Evolutionary conservation across 257 asterid genomes (phyloP).

Genomic region (Dorcoceras hygrometricum): DNA sequence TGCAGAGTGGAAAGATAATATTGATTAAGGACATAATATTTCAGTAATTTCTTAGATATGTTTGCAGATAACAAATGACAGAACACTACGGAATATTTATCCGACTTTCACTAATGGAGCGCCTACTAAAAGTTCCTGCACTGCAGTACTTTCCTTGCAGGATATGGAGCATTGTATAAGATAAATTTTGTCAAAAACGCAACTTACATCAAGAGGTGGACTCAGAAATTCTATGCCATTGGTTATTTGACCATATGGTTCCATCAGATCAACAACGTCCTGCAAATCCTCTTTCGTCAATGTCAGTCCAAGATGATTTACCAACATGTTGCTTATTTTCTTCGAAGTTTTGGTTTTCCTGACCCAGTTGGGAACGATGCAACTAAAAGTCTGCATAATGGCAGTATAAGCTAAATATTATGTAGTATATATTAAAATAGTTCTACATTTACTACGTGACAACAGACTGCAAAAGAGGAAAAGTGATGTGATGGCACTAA

Average conservation of each 20-base stretch:
- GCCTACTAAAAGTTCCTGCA: slow-evolving; percentile 14
- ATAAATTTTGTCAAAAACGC: slow-evolving; percentile 15
- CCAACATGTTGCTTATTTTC: slow-evolving; percentile 61
- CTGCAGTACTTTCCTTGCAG: slow-evolving; percentile 22
- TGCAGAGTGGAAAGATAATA: slow-evolving; percentile 12
- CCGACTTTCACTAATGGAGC: slow-evolving; percentile 4
- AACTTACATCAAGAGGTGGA: slow-evolving; percentile 85
- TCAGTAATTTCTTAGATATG: background rate
- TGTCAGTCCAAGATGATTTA: slow-evolving; percentile 87
- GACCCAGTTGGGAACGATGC: slow-evolving; percentile 69
- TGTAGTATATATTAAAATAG: slow-evolving; percentile 12
- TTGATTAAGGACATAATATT: slow-evolving; percentile 1
- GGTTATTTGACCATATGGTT: slow-evolving; percentile 88
- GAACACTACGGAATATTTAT: background rate
- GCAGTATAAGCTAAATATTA: slow-evolving; percentile 25
- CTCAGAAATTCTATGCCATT: slow-evolving; percentile 73
- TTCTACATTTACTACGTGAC: slow-evolving; percentile 5
- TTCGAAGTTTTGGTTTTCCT: slow-evolving; percentile 57
- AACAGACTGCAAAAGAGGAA: background rate
- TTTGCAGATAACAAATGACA: slow-evolving; percentile 8
- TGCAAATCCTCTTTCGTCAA: slow-evolving; percentile 82
- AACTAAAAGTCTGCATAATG: slow-evolving; percentile 67
- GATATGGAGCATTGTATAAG: slow-evolving; percentile 22
- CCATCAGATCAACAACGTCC: slow-evolving; percentile 91
- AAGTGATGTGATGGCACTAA: slow-evolving; percentile 1